Evolutionary conservation across 495 filamentous ascomycete species (phyloP), one percentile per base, ranked within the genome.

Genomic region (Podospora anserina): DNA sequence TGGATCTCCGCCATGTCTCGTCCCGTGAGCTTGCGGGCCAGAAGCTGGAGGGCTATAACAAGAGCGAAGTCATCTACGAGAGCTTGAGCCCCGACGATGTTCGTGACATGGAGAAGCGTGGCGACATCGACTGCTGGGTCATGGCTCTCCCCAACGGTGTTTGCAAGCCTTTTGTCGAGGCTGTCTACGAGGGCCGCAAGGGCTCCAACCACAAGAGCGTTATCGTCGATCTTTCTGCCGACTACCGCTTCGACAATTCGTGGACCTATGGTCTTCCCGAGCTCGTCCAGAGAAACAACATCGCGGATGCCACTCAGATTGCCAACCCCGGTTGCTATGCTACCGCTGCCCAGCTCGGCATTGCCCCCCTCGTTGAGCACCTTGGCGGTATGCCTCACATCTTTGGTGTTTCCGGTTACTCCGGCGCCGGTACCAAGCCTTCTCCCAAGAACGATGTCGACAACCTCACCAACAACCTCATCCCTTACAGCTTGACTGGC

Each of bases 181-280:
- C 95, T 30, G 87, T 99, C 60, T 86, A 94, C 74, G 87, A 91
- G 78, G 88, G 86, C 49, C 85, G 87, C 63, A 80, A 80, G 70
- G 77, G 71, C 3, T 78, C 79, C 16, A 83, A 85, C 68, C 84
- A 88, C 68, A 89, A 90, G 71, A 92, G 90, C 70, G 83, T 97
- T 39, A 92, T 99, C 72, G 84, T 99, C 66, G 95, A 99, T 79
- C 86, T 99, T 39, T 96, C 92, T 54, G 95, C 95, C 61, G 95
- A 99, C 79, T 97, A 97, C 79, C 90, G 95, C 61, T 99, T 99
- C 78, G 89, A 97, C 77, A 79, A 84, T 66, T 87, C 86, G 27
- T 99, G 95, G 94, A 94, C 93, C 7, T 99, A 99, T 75, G 95
- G 95, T 76, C 89, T 99, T 34, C 94, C 94, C 49, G 94, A 98